These are phyloP conservation scores for Neurospora sp. DNA, from an alignment of 495 filamentous ascomycete species.

Conservation along the genomic window DNA sequence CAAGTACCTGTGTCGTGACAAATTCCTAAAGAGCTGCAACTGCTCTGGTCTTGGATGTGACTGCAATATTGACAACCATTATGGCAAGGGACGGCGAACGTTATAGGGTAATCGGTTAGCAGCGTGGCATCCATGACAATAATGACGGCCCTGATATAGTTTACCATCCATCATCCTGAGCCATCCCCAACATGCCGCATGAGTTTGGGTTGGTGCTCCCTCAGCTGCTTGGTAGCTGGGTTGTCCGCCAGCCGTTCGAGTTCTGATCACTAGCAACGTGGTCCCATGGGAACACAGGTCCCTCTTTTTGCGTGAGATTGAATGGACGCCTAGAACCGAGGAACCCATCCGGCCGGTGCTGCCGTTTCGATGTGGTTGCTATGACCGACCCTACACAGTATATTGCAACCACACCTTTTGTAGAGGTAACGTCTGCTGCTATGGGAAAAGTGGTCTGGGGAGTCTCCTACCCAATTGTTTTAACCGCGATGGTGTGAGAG, in stretches of 20 bases:
- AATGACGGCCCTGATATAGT: background rate
- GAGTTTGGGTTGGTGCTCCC: background rate
- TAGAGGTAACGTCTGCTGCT: background rate
- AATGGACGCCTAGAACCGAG: conserved; percentile 3
- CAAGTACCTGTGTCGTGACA: background rate
- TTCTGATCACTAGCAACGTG: conserved; percentile 1
- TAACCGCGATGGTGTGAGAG: background rate
- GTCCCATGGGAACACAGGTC: background rate
- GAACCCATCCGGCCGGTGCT: conserved; percentile 7
- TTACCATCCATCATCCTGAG: background rate
- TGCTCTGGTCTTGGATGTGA: background rate
- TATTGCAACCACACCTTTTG: conserved; percentile 20
- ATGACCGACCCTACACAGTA: conserved; percentile 4
- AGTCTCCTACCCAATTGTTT: background rate
- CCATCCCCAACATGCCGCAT: background rate
- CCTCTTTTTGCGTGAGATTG: background rate
- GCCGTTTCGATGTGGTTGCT: conserved; percentile 2
- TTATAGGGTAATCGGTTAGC: background rate
- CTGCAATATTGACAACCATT: background rate
- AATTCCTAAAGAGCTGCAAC: background rate
- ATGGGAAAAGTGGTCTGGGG: background rate
- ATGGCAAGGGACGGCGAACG: background rate
- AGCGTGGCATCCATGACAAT: conserved; percentile 8
- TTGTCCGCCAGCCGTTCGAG: background rate
- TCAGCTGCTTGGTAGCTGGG: conserved; percentile 1